phyloP scores from a whole-genome alignment of 306 rosid genomes.

The Cucurbita pepo region DNA sequence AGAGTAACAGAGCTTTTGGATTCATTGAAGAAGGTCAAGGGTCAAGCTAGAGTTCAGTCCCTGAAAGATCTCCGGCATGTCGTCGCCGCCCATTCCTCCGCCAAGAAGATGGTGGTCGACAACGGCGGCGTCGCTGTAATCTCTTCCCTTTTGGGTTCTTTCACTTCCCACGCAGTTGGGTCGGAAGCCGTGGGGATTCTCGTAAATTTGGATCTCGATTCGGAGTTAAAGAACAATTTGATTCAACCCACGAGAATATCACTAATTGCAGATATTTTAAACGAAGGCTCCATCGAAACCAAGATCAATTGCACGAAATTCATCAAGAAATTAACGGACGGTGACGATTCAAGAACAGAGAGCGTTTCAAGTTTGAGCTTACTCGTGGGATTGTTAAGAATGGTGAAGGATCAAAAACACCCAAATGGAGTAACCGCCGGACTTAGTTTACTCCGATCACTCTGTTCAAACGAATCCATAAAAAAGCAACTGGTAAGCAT shows the following conservation, averaged over 20 bases:
- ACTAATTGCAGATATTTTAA: slow-evolving; percentile 31
- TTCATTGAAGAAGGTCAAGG: slow-evolving; percentile 28
- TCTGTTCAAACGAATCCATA: slow-evolving; percentile 23
- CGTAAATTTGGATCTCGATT: slow-evolving; percentile 25
- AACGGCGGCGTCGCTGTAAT: slow-evolving; percentile 19
- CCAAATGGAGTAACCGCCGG: slow-evolving; percentile 28
- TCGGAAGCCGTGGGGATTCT: slow-evolving; percentile 41
- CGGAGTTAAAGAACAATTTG: slow-evolving; percentile 24
- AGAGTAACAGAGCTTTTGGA: slow-evolving; percentile 21
- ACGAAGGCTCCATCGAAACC: slow-evolving; percentile 43
- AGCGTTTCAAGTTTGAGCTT: slow-evolving; percentile 30
- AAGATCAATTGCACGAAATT: slow-evolving; percentile 41
- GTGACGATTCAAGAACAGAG: slow-evolving; percentile 10
- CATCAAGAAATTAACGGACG: slow-evolving; percentile 20
- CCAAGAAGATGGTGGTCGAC: slow-evolving; percentile 18
- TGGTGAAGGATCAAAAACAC: slow-evolving; percentile 34
- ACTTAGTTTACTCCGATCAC: slow-evolving; percentile 21
- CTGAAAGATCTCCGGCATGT: slow-evolving; percentile 26
- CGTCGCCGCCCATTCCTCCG: slow-evolving; percentile 15
- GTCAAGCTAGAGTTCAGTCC: slow-evolving; percentile 34
- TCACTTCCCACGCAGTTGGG: slow-evolving; percentile 47
- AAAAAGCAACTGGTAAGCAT: slow-evolving; percentile 21
- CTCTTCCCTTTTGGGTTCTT: slow-evolving; percentile 35
- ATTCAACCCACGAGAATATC: slow-evolving; percentile 33
- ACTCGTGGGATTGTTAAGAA: slow-evolving; percentile 31